Evolutionary conservation across 1,139 yeast species (phyloP).

Genomic region (Yamadazyma diospyri): DNA sequence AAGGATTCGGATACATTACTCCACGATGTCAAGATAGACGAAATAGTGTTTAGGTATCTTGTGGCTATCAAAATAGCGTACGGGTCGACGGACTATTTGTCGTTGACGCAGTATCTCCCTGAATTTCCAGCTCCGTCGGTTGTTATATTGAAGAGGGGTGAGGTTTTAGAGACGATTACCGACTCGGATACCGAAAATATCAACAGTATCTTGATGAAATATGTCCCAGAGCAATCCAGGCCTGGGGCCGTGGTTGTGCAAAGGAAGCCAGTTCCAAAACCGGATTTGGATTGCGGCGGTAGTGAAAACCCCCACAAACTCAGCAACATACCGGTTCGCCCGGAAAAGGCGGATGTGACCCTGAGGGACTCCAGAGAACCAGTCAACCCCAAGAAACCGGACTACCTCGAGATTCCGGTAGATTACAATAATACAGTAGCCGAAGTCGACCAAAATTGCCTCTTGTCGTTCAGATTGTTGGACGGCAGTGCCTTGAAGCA

Average conservation of each 20-base stretch:
- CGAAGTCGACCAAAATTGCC: conserved; percentile 22
- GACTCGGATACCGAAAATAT: not conserved
- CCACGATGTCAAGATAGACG: conserved; percentile 14
- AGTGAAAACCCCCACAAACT: not conserved
- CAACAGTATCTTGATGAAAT: not conserved
- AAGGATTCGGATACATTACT: conserved; percentile 9
- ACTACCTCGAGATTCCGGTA: not conserved
- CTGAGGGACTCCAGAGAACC: not conserved
- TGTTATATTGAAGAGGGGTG: not conserved
- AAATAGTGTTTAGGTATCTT: not conserved
- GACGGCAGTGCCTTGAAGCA: conserved; percentile 52
- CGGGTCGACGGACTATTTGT: conserved; percentile 42
- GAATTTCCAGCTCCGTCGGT: conserved; percentile 36
- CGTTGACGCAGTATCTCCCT: conserved; percentile 50
- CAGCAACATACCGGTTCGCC: no score
- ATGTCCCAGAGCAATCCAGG: not conserved
- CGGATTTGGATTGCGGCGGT: not conserved
- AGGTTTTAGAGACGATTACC: not conserved
- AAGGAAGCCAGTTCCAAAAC: not conserved
- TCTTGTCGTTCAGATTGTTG: conserved; percentile 48
- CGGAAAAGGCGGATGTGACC: not conserved
- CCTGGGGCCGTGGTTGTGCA: not conserved
- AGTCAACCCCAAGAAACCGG: not conserved
- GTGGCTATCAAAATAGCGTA: conserved; percentile 39
- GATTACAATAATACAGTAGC: not conserved